Conservation (phyloP, 805 yeast species). For the Nakazawaea holstii region DNA sequence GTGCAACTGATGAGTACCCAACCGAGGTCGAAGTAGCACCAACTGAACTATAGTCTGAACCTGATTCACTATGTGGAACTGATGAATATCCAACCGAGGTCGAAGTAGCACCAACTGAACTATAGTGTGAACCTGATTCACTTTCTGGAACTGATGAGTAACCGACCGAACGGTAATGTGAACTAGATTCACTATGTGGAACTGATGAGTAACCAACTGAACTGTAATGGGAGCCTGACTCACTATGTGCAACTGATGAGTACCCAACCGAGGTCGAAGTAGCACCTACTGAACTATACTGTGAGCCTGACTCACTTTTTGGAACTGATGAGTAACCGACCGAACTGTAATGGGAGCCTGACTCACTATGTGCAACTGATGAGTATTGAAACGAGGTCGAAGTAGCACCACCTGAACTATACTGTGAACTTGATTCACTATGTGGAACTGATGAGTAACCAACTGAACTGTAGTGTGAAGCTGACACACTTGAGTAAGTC, state of each 20-base stretch:
- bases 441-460: background rate
- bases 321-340: too few relatives aligned
- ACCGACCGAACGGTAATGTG: too few relatives aligned
- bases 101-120: background rate
- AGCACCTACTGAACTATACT: background rate
- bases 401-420: background rate
- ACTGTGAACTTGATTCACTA: background rate
- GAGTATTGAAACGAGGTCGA: too few relatives aligned
- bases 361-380: too few relatives aligned
- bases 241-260: background rate
- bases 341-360: background rate
- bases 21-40: too few relatives aligned
- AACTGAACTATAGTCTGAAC: too few relatives aligned
- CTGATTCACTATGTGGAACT: too few relatives aligned
- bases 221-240: background rate
- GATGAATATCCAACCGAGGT: too few relatives aligned
- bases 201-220: background rate
- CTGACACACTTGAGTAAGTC: background rate
- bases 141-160: too few relatives aligned
- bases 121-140: too few relatives aligned
- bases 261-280: background rate
- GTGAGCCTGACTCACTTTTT: background rate
- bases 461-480: background rate
- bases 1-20: too few relatives aligned
- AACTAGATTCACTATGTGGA: background rate